Conservation (phyloP, 768 basidiomycete genomes). For the Cystobasidium onofrii region DNA sequence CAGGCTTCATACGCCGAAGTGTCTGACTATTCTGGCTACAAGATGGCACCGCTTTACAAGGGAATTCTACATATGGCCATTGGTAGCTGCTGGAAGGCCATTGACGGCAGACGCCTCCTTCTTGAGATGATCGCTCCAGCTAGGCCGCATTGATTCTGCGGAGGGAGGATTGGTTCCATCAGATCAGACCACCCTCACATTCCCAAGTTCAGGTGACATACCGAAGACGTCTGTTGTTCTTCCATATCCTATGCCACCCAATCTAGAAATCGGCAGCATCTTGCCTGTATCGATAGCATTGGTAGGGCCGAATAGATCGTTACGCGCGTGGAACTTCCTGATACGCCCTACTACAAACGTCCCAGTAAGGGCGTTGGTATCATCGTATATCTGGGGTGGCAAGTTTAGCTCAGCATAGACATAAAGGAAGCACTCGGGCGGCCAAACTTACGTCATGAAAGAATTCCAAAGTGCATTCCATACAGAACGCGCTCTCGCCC, state of each 20-base stretch:
- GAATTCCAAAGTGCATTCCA: conserved; percentile 44
- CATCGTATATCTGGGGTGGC: neutral
- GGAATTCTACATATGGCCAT: conserved; percentile 2
- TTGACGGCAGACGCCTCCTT: neutral
- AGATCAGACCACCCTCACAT: neutral
- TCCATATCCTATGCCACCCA: conserved; percentile 56
- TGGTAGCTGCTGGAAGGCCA: neutral
- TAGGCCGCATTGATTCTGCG: neutral
- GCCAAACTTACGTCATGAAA: conserved; percentile 4
- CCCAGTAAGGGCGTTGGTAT: neutral
- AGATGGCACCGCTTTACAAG: too few species aligned
- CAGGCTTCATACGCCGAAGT: too few species aligned
- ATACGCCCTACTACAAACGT: conserved; percentile 42
- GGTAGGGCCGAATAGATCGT: conserved; percentile 22
- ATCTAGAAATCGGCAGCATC: conserved; percentile 46
- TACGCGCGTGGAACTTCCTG: conserved; percentile 45
- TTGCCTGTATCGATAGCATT: conserved; percentile 34
- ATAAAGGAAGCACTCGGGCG: neutral
- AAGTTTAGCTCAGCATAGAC: neutral
- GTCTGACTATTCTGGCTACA: too few species aligned
- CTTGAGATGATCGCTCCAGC: neutral
- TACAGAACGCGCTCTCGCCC: conserved; percentile 46
- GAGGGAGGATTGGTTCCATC: neutral
- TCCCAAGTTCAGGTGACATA: neutral
- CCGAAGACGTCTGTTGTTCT: conserved; percentile 51